Evolutionary conservation across 83 land plant genomes (phyloP), one percentile per base, ranked within the genome.

Genomic region (Thuja plicata): DNA sequence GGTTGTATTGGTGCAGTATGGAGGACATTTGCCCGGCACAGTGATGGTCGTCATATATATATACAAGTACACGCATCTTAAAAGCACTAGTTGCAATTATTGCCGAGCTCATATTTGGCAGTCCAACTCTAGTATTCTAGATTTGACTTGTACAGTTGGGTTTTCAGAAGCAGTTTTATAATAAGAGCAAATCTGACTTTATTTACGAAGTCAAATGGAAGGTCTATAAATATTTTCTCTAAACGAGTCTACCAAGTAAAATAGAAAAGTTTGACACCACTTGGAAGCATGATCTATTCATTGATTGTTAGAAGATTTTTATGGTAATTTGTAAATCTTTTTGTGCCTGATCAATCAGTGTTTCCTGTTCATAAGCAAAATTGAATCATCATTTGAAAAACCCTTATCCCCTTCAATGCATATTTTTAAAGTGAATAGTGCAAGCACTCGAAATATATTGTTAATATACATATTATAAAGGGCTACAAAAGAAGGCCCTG

Each of bases 1-100:
- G 55, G 55, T 3, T 52, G 55, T 52, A 52, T 50, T 50, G 11
- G 15, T 50, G 54, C 55, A 83, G 85, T n/a, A 48, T 83, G 85
- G 85, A 83, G 85, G 85, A 83, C 52, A 83, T 83, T 48, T 83
- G 57, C 85, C 85, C 57, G 4, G 85, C 45, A 21, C 37, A 48
- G 85, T 83, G 57, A 83, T 83, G 2, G 12, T 10, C 30, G 40
- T 1, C 79, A 15, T 35, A 5, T 83, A 52, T n/a, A n/a, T 50
- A 15, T 35, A 15, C 30, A 52, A n/a, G n/a, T n/a, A n/a, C n/a
- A n/a, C n/a, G n/a, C n/a, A n/a, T n/a, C n/a, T n/a, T 46, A 50
- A 12, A 83, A n/a, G 8, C 4, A 13, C 3, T 48, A 11, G 17
- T 45, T 83, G 50, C 48, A 83, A 48, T 3, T 8, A 48, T 30